These are phyloP conservation scores for Coccomyxa sp. DNA, from an alignment of 139 green algal species.

Conservation along the genomic window DNA sequence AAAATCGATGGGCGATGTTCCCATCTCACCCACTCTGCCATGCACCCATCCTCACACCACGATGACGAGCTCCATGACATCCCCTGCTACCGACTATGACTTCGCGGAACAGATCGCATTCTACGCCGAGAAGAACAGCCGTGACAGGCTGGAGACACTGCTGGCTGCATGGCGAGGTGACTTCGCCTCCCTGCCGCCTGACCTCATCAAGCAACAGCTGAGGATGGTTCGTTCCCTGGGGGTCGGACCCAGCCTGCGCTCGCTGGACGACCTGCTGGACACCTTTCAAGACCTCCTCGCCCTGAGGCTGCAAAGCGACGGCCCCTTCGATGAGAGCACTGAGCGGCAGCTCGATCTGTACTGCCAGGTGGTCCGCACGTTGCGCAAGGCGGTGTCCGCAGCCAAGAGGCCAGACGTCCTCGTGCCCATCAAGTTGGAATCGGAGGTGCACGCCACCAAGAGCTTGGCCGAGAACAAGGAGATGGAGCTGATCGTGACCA, in stretches of 20 bases:
- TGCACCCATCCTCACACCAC: background rate
- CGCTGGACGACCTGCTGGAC: background rate
- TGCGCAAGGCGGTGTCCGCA: background rate
- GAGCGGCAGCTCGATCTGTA: slow-evolving; percentile 1
- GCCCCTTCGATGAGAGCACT: background rate
- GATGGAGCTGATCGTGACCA: background rate
- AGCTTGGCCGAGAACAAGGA: background rate
- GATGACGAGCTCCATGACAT: background rate
- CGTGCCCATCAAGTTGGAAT: background rate
- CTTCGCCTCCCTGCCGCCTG: background rate
- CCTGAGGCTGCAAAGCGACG: background rate
- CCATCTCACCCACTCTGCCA: background rate
- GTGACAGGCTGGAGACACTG: slow-evolving; percentile 1
- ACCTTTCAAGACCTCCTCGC: background rate
- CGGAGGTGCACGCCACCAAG: background rate
- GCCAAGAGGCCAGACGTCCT: background rate
- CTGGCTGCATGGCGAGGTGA: slow-evolving; percentile 1
- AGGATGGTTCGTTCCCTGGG: background rate
- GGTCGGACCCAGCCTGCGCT: background rate
- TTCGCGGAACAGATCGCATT: slow-evolving; percentile 1
- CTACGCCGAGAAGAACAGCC: background rate
- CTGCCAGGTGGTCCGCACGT: background rate
- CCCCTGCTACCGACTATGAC: background rate
- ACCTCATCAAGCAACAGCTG: slow-evolving; percentile 1
- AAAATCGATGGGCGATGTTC: background rate